Evolutionary conservation across 2,329 filamentous ascomycete genomes (phyloP).

Genomic region (Colletotrichum somersetense): DNA sequence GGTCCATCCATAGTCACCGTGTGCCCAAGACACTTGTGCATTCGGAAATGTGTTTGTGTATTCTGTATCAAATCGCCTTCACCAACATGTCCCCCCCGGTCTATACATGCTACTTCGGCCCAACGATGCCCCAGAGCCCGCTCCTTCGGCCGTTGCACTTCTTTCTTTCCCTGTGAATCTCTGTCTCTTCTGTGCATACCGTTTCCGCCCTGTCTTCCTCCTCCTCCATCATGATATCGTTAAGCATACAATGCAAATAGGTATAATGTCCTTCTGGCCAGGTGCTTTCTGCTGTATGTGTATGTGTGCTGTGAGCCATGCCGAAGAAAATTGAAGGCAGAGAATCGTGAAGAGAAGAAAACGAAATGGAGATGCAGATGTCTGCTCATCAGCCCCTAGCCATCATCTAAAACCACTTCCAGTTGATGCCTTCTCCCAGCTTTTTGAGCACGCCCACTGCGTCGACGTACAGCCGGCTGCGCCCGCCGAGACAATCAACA

Average conservation of each 20-base stretch:
- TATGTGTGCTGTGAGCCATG: constrained; percentile 9
- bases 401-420: constrained; percentile 38
- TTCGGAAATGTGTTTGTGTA: neutral
- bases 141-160: neutral
- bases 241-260: constrained; percentile 17
- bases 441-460: constrained; percentile 65
- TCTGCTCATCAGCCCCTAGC: neutral
- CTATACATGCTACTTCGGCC: neutral
- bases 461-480: constrained; percentile 65
- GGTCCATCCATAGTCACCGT: neutral
- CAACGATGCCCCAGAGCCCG: neutral
- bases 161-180: neutral
- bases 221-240: neutral
- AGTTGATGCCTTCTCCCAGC: constrained; percentile 57
- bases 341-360: neutral
- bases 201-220: neutral
- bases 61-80: neutral
- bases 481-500: constrained; percentile 61
- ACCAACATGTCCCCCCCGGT: neutral
- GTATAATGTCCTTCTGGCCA: constrained; percentile 8
- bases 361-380: neutral
- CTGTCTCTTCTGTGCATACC: neutral
- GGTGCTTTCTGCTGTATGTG: neutral
- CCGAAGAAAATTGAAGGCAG: neutral
- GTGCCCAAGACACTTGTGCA: too few species aligned